These are phyloP conservation scores for Oleoguttula mirabilis DNA, from an alignment of 495 filamentous ascomycete species.

Conservation along the genomic window DNA sequence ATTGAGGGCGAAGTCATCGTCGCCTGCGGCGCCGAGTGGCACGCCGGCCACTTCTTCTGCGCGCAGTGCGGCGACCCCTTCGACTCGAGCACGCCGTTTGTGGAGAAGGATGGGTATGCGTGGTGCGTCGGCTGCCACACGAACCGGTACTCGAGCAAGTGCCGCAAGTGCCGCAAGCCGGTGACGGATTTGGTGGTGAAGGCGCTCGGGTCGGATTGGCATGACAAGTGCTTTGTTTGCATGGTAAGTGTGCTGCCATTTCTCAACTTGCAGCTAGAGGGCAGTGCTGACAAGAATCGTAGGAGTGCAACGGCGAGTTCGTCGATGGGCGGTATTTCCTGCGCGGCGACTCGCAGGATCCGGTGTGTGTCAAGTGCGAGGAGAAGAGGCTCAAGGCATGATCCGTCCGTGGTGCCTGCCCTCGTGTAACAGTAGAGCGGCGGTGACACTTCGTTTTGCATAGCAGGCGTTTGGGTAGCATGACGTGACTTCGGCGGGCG, in stretches of 20 bases:
- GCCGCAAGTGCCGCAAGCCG: slow-evolving; percentile 68
- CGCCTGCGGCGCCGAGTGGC: slow-evolving; percentile 88
- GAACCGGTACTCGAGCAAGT: slow-evolving; percentile 77
- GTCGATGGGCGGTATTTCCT: slow-evolving; percentile 55
- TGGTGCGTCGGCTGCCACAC: slow-evolving; percentile 95
- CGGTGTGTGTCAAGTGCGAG: slow-evolving; percentile 54
- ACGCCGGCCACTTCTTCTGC: slow-evolving; percentile 98
- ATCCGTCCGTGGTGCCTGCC: too few relatives aligned
- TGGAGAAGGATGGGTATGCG: slow-evolving; percentile 97
- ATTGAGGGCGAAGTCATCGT: slow-evolving; percentile 93
- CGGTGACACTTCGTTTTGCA: too few relatives aligned
- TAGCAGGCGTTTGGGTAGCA: too few relatives aligned
- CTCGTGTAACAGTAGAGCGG: too few relatives aligned
- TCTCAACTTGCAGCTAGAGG: slow-evolving; percentile 3
- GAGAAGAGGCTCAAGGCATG: slow-evolving; percentile 49
- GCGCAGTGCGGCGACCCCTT: slow-evolving; percentile 98
- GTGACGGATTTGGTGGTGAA: slow-evolving; percentile 77
- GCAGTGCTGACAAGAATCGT: slow-evolving; percentile 4
- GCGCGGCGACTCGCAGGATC: slow-evolving; percentile 42
- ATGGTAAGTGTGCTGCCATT: slow-evolving; percentile 30
- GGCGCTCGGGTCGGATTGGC: slow-evolving; percentile 88
- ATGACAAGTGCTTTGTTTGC: slow-evolving; percentile 82
- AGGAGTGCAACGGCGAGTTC: slow-evolving; percentile 52
- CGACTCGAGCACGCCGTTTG: slow-evolving; percentile 67
- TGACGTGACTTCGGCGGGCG: too few relatives aligned